Base-by-base conservation (phyloP, 305 asterid genomes). In the Ajuga reptans region DNA sequence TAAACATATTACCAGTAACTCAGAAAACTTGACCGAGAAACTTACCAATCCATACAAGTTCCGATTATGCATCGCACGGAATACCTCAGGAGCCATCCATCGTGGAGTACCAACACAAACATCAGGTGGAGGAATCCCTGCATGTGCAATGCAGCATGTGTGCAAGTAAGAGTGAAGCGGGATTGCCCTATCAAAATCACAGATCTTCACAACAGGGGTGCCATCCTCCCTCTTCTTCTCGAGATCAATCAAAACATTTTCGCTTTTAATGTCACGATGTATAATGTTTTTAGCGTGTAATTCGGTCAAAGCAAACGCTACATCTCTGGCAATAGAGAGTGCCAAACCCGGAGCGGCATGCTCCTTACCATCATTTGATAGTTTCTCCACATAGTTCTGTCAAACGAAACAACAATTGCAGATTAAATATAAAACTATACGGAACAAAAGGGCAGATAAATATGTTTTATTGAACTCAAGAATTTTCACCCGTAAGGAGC, bases 81-180 rank as follows among this genome's bases (percentile, higher is more conserved):
- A 82, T 63, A 88, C 96, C 85, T 92, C 98, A 42, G 98, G 97
- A 65, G 98, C 95, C 96, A 92, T 92, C 98, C 97, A 92, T 55
- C 95, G 83, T 56, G 96, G 97, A 47, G 98, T 93, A 69, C 98
- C 97, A 69, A 90, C 98, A 77, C 96, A 90, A 58, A 78, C 72
- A 80, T 89, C 79, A 39, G 92, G 95, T 24, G 91, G 83, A 77
- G 96, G 95, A 64, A 86, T 80, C 41, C 97, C 98, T 58, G 73
- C 68, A 76, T 93, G 97, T 16, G 89, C 92, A 73, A 87, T 92
- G 81, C 96, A 92, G 78, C 98, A 93, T 4, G 85, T 78, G 74
- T 90, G 96, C 68, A 83, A 71, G 79, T 81, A 71, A 60, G 90
- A 91, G 56, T 84, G 81, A 68, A 90, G 90, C 11, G 98, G 98